Evolutionary conservation across 176 grass and related monocot species (phyloP).

Genomic region (Canna indica): DNA sequence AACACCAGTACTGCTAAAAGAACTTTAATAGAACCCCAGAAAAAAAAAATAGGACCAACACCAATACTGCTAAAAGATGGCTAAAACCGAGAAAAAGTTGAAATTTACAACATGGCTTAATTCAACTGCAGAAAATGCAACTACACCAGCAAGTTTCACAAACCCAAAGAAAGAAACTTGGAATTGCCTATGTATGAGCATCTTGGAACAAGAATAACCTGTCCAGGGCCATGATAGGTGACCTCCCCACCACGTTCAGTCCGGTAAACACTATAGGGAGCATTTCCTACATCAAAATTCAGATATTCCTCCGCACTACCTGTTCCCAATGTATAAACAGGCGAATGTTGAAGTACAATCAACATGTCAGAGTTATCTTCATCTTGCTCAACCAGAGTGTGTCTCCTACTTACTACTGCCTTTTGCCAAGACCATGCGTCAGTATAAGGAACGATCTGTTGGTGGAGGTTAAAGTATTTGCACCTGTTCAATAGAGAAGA

Average conservation of each 20-base stretch:
- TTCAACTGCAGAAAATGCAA: too few species aligned
- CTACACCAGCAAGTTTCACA: background rate
- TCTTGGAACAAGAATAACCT: conserved; percentile 24
- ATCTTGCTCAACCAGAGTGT: conserved; percentile 24
- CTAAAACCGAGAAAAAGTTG: too few species aligned
- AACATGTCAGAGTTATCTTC: conserved; percentile 42
- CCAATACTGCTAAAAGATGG: too few species aligned
- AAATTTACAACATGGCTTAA: too few species aligned
- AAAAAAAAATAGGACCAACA: too few species aligned
- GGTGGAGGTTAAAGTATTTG: conserved; percentile 10
- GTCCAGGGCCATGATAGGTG: conserved; percentile 92
- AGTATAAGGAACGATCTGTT: conserved; percentile 14
- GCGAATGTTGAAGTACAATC: conserved; percentile 57
- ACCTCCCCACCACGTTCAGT: conserved; percentile 75
- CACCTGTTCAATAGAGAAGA: conserved; percentile 9
- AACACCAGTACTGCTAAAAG: too few species aligned
- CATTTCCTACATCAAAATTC: conserved; percentile 50
- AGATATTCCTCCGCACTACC: conserved; percentile 37
- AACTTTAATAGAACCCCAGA: too few species aligned
- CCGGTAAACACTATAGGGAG: conserved; percentile 49
- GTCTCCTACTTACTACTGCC: conserved; percentile 45
- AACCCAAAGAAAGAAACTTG: background rate
- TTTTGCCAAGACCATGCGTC: conserved; percentile 60
- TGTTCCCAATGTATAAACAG: conserved; percentile 57
- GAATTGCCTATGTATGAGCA: too few species aligned